Evolutionary conservation across 2,329 filamentous ascomycete species (phyloP).

Genomic region (Cytospora mali): DNA sequence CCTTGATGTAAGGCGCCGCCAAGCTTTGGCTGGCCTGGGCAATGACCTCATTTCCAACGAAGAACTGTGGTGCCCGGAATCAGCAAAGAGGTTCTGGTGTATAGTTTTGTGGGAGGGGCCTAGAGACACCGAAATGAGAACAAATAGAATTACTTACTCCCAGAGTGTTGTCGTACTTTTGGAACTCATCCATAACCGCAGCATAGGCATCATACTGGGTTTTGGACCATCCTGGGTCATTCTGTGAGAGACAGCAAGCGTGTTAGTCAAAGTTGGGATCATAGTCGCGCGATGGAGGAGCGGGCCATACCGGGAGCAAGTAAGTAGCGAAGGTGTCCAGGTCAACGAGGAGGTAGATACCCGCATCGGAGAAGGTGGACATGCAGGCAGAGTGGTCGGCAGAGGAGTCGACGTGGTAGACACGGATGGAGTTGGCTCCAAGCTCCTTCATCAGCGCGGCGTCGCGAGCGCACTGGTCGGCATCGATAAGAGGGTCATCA

Average conservation of each 20-base stretch:
- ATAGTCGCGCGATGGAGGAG: slow-evolving; percentile 27
- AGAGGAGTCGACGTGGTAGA: slow-evolving; percentile 80
- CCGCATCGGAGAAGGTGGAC: slow-evolving; percentile 74
- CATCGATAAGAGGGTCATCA: slow-evolving; percentile 76
- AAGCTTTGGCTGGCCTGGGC: slow-evolving; percentile 59
- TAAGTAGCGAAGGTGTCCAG: slow-evolving; percentile 75
- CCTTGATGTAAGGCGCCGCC: slow-evolving; percentile 81
- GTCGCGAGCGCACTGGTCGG: slow-evolving; percentile 76
- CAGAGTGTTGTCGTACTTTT: slow-evolving; percentile 75
- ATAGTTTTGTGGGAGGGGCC: not conserved
- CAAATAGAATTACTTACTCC: slow-evolving; percentile 44
- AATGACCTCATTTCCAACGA: slow-evolving; percentile 88
- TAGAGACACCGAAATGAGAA: not conserved
- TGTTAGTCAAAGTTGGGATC: slow-evolving; percentile 24
- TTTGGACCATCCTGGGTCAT: slow-evolving; percentile 68
- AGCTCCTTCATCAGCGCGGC: slow-evolving; percentile 76
- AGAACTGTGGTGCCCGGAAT: slow-evolving; percentile 51
- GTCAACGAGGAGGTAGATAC: slow-evolving; percentile 84
- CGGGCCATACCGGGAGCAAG: slow-evolving; percentile 57
- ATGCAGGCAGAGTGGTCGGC: slow-evolving; percentile 79
- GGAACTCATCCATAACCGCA: slow-evolving; percentile 76
- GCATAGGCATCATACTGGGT: slow-evolving; percentile 70
- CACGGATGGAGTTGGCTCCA: slow-evolving; percentile 81
- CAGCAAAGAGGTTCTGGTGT: not conserved
- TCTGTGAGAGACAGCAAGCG: slow-evolving; percentile 4